phyloP scores from a whole-genome alignment of 306 rosid species.

The Trifolium pratense region DNA sequence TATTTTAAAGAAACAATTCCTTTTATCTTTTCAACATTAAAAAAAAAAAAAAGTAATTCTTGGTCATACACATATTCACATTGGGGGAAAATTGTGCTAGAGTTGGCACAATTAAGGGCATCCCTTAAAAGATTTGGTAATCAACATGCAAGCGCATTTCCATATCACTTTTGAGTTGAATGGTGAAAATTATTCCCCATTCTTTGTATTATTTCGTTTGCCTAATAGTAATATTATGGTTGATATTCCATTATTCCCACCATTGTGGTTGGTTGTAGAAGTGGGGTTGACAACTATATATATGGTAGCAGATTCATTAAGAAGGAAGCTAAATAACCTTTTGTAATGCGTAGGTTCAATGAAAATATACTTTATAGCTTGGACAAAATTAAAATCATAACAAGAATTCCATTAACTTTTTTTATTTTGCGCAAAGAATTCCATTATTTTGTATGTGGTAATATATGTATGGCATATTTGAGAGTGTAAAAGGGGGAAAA shows the following conservation, averaged over 20 bases:
- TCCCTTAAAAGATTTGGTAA: conserved; percentile 11
- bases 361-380: not conserved
- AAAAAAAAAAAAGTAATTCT: not conserved
- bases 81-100: not conserved
- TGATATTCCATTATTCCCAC: conserved; percentile 40
- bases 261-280: conserved; percentile 4
- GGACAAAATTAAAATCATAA: not conserved
- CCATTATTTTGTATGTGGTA: not conserved
- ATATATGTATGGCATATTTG: not conserved
- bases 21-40: too few species aligned
- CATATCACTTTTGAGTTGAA: conserved; percentile 18
- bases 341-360: conserved; percentile 20
- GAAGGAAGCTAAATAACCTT: conserved; percentile 32
- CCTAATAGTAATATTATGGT: conserved; percentile 4
- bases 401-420: not conserved
- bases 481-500: not conserved
- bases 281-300: conserved; percentile 33
- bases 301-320: conserved; percentile 34
- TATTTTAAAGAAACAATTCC: not conserved
- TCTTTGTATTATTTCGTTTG: not conserved
- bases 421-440: too few species aligned
- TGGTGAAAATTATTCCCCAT: not conserved
- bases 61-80: not conserved
- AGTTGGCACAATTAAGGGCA: conserved; percentile 24
- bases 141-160: conserved; percentile 19